phyloP scores from a whole-genome alignment of 1,284 basidiomycete genomes.

The Apiotrichum laibachii region DNA sequence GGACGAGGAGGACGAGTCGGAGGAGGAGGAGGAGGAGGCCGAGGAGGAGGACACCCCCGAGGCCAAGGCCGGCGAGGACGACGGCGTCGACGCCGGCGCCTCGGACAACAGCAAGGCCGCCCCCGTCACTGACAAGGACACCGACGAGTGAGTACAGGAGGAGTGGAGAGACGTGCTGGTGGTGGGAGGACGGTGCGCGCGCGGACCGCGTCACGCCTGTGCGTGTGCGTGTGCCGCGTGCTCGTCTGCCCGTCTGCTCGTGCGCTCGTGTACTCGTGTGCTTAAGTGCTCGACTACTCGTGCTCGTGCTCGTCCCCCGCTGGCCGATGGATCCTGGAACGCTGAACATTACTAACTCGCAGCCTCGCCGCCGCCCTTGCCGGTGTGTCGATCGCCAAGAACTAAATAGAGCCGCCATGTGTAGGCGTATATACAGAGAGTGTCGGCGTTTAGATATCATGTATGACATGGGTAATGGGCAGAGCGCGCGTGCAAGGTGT shows the following conservation, averaged over 20 bases:
- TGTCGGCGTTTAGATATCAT: constrained; percentile 1
- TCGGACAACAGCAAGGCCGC: constrained; percentile 32
- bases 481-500: neutral
- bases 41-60: constrained; percentile 48
- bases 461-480: neutral
- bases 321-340: too few relatives aligned
- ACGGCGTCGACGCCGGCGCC: constrained; percentile 38
- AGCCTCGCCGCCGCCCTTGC: constrained; percentile 47
- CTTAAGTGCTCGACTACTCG: neutral
- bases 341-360: neutral
- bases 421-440: constrained; percentile 4
- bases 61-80: constrained; percentile 41
- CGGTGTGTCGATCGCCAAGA: constrained; percentile 31
- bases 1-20: constrained; percentile 55
- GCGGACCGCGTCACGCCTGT: too few relatives aligned
- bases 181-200: neutral
- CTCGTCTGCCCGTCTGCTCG: too few relatives aligned
- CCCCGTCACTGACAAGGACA: constrained; percentile 35
- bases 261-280: neutral
- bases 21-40: constrained; percentile 52
- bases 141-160: constrained; percentile 42
- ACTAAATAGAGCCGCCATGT: constrained; percentile 12
- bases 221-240: too few relatives aligned
- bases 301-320: neutral
- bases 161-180: neutral